phyloP scores from a whole-genome alignment of 1,284 basidiomycete genomes.

The Malassezia pachydermatis region DNA sequence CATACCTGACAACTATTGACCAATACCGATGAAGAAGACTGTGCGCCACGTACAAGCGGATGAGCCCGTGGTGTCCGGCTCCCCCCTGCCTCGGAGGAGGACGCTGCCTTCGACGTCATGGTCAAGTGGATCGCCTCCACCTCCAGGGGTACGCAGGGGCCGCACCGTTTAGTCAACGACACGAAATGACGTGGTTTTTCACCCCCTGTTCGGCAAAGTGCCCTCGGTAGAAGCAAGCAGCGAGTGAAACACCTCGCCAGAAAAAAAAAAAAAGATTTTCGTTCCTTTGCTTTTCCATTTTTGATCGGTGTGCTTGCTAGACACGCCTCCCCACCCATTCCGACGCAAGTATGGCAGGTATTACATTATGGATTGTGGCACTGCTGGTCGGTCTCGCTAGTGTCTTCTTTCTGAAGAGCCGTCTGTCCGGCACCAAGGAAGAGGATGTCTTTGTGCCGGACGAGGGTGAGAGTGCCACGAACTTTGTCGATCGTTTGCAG shows the following conservation, averaged over 20 bases:
- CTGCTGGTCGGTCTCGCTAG: conserved; percentile 3
- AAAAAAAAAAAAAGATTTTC: too few species aligned
- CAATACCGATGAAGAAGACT: conserved; percentile 30
- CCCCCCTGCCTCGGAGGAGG: not conserved
- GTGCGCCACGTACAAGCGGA: conserved; percentile 28
- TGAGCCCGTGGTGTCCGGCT: conserved; percentile 17
- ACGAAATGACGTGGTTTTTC: conserved; percentile 8
- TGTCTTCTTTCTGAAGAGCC: conserved; percentile 6
- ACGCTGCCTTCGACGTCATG: not conserved
- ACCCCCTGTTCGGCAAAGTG: too few species aligned
- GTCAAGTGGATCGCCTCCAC: not conserved
- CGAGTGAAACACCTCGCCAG: too few species aligned
- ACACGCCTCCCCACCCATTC: not conserved
- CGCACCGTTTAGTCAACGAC: not conserved
- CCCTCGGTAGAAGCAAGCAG: too few species aligned
- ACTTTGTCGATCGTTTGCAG: conserved; percentile 14
- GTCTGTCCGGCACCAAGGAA: not conserved
- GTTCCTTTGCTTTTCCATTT: too few species aligned
- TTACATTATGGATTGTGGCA: conserved; percentile 3
- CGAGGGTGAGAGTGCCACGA: not conserved
- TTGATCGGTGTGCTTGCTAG: too few species aligned
- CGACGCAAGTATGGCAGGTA: conserved; percentile 6
- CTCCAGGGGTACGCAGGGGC: too few species aligned
- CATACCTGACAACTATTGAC: conserved; percentile 27
- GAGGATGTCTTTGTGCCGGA: not conserved